phyloP scores from a whole-genome alignment of 768 basidiomycete genomes.

The Brasilioporus rufonigricans region DNA sequence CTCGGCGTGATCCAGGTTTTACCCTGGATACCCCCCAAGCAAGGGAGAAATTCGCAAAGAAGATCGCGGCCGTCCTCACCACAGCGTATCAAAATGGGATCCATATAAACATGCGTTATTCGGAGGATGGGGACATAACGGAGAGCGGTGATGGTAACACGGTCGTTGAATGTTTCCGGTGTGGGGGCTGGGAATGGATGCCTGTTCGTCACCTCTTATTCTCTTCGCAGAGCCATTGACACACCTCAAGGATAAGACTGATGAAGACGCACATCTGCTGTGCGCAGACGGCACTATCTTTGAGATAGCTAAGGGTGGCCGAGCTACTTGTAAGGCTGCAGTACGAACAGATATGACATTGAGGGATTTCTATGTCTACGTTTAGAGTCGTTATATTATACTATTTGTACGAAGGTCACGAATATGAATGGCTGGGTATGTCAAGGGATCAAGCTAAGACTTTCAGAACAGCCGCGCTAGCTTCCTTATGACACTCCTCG shows the following conservation, averaged over 20 bases:
- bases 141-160: constrained; percentile 44
- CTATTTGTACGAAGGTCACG: not conserved
- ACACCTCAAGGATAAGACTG: constrained; percentile 49
- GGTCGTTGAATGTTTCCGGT: constrained; percentile 78
- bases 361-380: constrained; percentile 47
- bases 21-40: constrained; percentile 40
- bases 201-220: constrained; percentile 52
- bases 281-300: constrained; percentile 80
- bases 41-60: constrained; percentile 51
- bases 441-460: constrained; percentile 35
- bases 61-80: constrained; percentile 50
- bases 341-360: constrained; percentile 30
- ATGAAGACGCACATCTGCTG: constrained; percentile 64
- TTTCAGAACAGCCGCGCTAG: constrained; percentile 52
- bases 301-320: constrained; percentile 58
- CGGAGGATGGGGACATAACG: constrained; percentile 39
- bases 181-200: constrained; percentile 82
- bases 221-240: constrained; percentile 1
- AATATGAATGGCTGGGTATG: constrained; percentile 8
- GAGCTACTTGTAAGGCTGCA: constrained; percentile 47
- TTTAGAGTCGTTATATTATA: constrained; percentile 25
- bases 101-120: constrained; percentile 65
- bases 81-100: constrained; percentile 77
- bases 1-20: constrained; percentile 55
- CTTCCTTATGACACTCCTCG: constrained; percentile 67